A percentile compares a stretch with the other conserved stretches of the same genome.
phyloP scores from a whole-genome alignment of 352 stramenopile genomes.

The Pythium oligandrum region DNA sequence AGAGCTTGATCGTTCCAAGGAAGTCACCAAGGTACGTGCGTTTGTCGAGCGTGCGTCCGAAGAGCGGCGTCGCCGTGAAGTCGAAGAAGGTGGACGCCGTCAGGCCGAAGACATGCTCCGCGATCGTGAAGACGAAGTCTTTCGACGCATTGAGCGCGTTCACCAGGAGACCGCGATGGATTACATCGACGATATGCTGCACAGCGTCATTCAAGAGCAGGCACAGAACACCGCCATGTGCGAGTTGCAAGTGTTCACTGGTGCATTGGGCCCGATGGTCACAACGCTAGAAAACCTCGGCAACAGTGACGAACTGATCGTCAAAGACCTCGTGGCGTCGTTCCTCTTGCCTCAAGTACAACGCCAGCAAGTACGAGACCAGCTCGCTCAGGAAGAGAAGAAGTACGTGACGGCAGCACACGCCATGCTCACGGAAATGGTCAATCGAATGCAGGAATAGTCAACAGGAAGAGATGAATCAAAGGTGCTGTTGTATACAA shows the following conservation, averaged over 20 bases:
- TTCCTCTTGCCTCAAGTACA: slow-evolving; percentile 80
- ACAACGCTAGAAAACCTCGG: slow-evolving; percentile 35
- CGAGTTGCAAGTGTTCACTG: slow-evolving; percentile 49
- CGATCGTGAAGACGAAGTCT: slow-evolving; percentile 83
- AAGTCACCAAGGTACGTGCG: slow-evolving; percentile 70
- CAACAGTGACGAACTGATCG: slow-evolving; percentile 54
- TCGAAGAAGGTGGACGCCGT: slow-evolving; percentile 80
- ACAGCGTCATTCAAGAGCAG: slow-evolving; percentile 47
- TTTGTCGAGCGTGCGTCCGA: slow-evolving; percentile 71
- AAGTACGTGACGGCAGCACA: slow-evolving; percentile 70
- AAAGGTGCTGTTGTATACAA: slow-evolving; percentile 8
- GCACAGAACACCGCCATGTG: slow-evolving; percentile 35
- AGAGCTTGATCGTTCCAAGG: slow-evolving; percentile 73
- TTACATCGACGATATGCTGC: slow-evolving; percentile 64
- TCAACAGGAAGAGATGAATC: background rate
- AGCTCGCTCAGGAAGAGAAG: slow-evolving; percentile 51
- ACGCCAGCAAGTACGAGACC: slow-evolving; percentile 48
- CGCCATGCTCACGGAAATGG: slow-evolving; percentile 36
- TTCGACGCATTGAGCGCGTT: slow-evolving; percentile 62
- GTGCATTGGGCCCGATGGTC: slow-evolving; percentile 43
- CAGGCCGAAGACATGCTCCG: slow-evolving; percentile 84
- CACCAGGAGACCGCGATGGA: slow-evolving; percentile 75
- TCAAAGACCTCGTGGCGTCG: slow-evolving; percentile 76
- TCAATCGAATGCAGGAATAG: slow-evolving; percentile 1
- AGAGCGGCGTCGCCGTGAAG: slow-evolving; percentile 67